Percentiles rank a stretch among this genome's conserved stretches.
Conservation (phyloP, 2,329 filamentous ascomycete genomes). For the Verticillium nubilum region DNA sequence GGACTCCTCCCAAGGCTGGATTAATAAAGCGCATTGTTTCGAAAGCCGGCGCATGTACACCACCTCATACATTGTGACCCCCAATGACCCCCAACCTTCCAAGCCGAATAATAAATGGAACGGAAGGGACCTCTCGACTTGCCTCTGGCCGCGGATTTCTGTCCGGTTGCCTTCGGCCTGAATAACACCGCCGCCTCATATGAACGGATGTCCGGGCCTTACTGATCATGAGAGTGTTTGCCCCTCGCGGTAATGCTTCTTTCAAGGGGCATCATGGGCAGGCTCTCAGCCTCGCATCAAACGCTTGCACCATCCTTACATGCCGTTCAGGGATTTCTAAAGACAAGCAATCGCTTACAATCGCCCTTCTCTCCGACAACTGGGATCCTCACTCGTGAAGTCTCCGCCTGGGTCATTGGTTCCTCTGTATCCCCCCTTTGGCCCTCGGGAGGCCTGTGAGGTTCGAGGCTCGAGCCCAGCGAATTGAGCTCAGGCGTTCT, state of each 20-base stretch:
- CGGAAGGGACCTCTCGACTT: background rate
- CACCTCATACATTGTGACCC: background rate
- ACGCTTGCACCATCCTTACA: background rate
- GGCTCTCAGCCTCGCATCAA: background rate
- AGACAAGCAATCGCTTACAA: background rate
- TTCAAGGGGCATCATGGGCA: background rate
- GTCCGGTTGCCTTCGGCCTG: background rate
- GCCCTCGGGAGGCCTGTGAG: background rate
- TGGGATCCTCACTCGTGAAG: background rate
- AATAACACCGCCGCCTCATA: background rate
- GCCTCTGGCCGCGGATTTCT: background rate
- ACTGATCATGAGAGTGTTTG: background rate
- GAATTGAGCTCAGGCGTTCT: background rate
- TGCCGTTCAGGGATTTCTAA: too few species aligned
- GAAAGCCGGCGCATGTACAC: too few species aligned
- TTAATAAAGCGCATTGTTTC: too few species aligned
- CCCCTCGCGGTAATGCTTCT: background rate
- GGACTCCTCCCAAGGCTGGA: constrained; percentile 8
- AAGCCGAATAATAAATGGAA: background rate
- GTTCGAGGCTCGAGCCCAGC: background rate
- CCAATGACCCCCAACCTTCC: background rate
- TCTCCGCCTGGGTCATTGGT: background rate
- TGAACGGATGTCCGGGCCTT: background rate
- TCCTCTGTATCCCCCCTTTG: background rate
- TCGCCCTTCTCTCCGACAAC: background rate